Evolutionary conservation across 768 basidiomycete species (phyloP), one percentile per base, ranked within the genome.

Genomic region (Chalciporus chontae): DNA sequence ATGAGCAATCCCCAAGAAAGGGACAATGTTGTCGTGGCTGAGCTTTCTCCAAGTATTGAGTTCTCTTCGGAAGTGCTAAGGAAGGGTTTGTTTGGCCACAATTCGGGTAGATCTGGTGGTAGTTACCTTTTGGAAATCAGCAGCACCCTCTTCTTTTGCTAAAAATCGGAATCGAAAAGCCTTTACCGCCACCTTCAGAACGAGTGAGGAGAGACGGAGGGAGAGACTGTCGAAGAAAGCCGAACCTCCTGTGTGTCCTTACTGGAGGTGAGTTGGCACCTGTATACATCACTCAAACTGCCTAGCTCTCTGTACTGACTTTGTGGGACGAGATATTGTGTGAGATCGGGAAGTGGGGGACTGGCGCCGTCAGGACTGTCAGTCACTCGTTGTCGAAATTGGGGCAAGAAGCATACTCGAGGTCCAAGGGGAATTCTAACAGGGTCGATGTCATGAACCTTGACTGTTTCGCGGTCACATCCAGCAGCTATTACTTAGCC

Each of bases 31-130:
- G 19, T 34, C 37, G 45, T 68, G 67, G 7, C 39, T 26, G 3
- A 68, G 40, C 39, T 32, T 42, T 36, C 37, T 57, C 66, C 61
- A 67, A 4, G 61, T 43, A 11, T 50, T 42, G n/a, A 68, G 48
- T 38, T 64, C 66, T 24, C 56, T 29, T 27, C 52, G 49, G 29
- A 62, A 23, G 19, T 49, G 32, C 65, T 60, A 18, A 38, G 19
- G 34, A 36, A n/a, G 34, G n/a, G 34, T 15, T 15, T n/a, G 5
- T 36, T 36, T 36, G n/a, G 31, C 8, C 15, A 17, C 8, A 7
- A 5, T 5, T 41, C 2, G 37, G 40, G 19, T 5, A 15, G 8
- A 9, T 17, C 27, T 41, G 7, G 21, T n/a, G 3, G 17, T 19
- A 19, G 17, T 23, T 31, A 55, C 42, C 50, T 40, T 40, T 9